These are phyloP conservation scores for Miamiensis avidus DNA, from an alignment of 169 alveolate genomes.

Conservation along the genomic window DNA sequence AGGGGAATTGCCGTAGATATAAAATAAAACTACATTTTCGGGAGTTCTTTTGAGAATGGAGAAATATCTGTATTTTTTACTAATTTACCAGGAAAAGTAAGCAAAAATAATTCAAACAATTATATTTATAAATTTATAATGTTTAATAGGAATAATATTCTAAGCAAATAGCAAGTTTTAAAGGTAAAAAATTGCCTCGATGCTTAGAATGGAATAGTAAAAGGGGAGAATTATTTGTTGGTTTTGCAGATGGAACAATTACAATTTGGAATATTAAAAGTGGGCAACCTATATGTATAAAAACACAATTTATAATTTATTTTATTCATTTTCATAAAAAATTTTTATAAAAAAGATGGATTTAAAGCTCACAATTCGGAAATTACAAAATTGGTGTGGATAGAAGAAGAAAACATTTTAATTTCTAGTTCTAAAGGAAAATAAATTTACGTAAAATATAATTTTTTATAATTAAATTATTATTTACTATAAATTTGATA, in stretches of 20 bases:
- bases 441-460: background rate
- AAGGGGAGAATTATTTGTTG: background rate
- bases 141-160: too few species aligned
- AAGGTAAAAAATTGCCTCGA: background rate
- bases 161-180: too few species aligned
- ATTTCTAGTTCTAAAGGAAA: background rate
- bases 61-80: too few species aligned
- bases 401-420: background rate
- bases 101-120: too few species aligned
- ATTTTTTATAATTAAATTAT: too few species aligned
- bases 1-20: too few species aligned
- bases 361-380: background rate
- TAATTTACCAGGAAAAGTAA: too few species aligned
- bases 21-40: too few species aligned
- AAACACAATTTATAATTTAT: too few species aligned
- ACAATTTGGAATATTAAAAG: background rate
- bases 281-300: background rate
- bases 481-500: too few species aligned
- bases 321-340: background rate
- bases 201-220: background rate
- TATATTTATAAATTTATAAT: too few species aligned
- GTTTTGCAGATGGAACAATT: background rate
- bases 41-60: too few species aligned
- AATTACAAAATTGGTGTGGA: background rate
- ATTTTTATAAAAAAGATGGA: background rate